Conservation (phyloP, 1,284 basidiomycete genomes). For the Sphaerobolus stellatus region DNA sequence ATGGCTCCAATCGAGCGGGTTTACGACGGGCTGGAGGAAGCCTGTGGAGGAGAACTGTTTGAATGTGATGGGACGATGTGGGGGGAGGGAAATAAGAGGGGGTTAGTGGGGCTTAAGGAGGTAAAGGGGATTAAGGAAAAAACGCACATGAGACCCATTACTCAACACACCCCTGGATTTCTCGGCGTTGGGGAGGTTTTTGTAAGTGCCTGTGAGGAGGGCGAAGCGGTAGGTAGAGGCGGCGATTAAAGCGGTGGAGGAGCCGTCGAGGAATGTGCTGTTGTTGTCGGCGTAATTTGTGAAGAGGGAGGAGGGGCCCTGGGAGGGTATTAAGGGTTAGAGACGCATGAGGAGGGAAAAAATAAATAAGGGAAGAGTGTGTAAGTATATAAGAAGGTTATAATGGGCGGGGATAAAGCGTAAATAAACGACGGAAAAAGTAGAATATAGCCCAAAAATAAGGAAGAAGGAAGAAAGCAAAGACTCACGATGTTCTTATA, state of each 20-base stretch:
- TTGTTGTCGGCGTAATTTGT: constrained; percentile 70
- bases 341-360: not conserved
- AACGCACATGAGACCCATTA: constrained; percentile 25
- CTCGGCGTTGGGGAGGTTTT: constrained; percentile 59
- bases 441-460: too few species aligned
- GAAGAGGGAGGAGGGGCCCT: constrained; percentile 60
- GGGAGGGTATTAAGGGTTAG: constrained; percentile 3
- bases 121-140: not conserved
- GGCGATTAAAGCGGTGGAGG: constrained; percentile 76
- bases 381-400: too few species aligned
- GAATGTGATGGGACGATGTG: constrained; percentile 9
- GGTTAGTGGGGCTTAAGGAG: constrained; percentile 13
- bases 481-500: constrained; percentile 50
- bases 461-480: too few species aligned
- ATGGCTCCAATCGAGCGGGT: constrained; percentile 56
- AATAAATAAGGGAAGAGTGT: too few species aligned
- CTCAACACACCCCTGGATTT: constrained; percentile 49
- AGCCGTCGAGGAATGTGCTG: constrained; percentile 69
- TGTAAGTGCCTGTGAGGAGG: constrained; percentile 49
- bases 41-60: constrained; percentile 54
- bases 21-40: constrained; percentile 70
- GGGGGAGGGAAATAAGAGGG: constrained; percentile 6
- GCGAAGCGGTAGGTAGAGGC: constrained; percentile 73
- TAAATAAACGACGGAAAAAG: too few species aligned
- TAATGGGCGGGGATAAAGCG: too few species aligned